phyloP scores from a whole-genome alignment of 495 filamentous ascomycete species.

The Aspergillus bridgeri region DNA sequence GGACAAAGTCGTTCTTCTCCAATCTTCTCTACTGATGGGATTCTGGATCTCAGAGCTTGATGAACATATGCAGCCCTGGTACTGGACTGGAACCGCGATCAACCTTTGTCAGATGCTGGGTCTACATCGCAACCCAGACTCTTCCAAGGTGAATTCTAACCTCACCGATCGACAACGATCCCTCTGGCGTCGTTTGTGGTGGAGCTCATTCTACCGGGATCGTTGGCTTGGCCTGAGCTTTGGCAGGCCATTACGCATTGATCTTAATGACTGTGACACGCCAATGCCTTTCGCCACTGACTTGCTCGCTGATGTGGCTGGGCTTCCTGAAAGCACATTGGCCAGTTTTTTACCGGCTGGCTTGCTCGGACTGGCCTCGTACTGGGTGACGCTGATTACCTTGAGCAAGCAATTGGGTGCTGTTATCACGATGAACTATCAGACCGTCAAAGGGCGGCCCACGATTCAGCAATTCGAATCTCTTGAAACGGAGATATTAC shows the following conservation, averaged over 20 bases:
- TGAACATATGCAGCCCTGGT: conserved; percentile 34
- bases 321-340: conserved; percentile 9
- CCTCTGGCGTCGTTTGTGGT: conserved; percentile 40
- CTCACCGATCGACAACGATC: conserved; percentile 25
- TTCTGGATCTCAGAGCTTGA: conserved; percentile 39
- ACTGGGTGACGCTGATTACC: conserved; percentile 29
- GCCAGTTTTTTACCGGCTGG: conserved; percentile 19
- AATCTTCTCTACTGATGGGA: conserved; percentile 36
- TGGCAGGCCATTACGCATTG: conserved; percentile 34
- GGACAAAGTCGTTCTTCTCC: conserved; percentile 35
- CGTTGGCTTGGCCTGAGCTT: conserved; percentile 36
- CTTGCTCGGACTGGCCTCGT: conserved; percentile 19
- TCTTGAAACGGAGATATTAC: conserved; percentile 16
- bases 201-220: conserved; percentile 36
- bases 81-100: conserved; percentile 36
- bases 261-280: conserved; percentile 34
- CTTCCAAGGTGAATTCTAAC: conserved; percentile 15
- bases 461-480: conserved; percentile 17
- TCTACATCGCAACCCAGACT: conserved; percentile 26
- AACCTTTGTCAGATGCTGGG: conserved; percentile 33
- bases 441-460: conserved; percentile 9
- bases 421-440: conserved; percentile 21
- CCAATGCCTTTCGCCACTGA: conserved; percentile 25
- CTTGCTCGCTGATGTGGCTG: conserved; percentile 26
- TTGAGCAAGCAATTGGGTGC: conserved; percentile 25